phyloP scores from a whole-genome alignment of 257 asterid species.

The Gardenia jasminoides region DNA sequence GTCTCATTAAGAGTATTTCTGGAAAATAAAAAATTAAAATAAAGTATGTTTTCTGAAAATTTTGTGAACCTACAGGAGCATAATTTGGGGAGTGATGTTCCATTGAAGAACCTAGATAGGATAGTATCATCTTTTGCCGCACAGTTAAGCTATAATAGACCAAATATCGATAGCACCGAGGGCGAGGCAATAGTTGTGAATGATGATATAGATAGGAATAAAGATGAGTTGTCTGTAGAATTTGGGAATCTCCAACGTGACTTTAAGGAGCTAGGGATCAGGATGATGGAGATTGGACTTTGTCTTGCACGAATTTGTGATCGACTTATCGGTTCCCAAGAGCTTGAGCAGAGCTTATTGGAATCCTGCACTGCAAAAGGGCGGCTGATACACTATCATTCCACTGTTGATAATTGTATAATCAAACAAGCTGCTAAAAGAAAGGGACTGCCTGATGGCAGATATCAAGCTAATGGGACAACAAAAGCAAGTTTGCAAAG shows the following conservation, averaged over 20 bases:
- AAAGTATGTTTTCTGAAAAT: not conserved
- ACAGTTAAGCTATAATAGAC: constrained; percentile 64
- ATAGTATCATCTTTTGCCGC: constrained; percentile 79
- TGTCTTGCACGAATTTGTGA: constrained; percentile 73
- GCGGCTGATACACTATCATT: constrained; percentile 83
- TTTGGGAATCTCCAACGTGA: constrained; percentile 50
- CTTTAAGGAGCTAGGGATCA: constrained; percentile 59
- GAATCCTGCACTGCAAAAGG: constrained; percentile 76
- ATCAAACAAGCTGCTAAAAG: constrained; percentile 37
- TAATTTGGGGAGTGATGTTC: constrained; percentile 79
- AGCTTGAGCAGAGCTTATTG: constrained; percentile 72
- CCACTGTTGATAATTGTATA: constrained; percentile 46
- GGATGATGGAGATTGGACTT: constrained; percentile 81
- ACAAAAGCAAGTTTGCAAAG: constrained; percentile 3
- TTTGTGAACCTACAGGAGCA: constrained; percentile 50
- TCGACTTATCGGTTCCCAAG: constrained; percentile 51
- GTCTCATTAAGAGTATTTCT: not conserved
- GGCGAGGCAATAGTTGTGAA: not conserved
- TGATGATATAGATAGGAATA: not conserved
- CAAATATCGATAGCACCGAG: constrained; percentile 23
- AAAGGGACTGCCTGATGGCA: constrained; percentile 23
- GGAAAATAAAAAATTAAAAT: not conserved
- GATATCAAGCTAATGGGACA: constrained; percentile 13
- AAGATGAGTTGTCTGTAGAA: constrained; percentile 21
- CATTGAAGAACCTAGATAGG: constrained; percentile 62